A percentile compares a stretch with the other conserved stretches of the same genome.
phyloP scores from a whole-genome alignment of 2,329 filamentous ascomycete species.

The Macrophomina phaseolina region DNA sequence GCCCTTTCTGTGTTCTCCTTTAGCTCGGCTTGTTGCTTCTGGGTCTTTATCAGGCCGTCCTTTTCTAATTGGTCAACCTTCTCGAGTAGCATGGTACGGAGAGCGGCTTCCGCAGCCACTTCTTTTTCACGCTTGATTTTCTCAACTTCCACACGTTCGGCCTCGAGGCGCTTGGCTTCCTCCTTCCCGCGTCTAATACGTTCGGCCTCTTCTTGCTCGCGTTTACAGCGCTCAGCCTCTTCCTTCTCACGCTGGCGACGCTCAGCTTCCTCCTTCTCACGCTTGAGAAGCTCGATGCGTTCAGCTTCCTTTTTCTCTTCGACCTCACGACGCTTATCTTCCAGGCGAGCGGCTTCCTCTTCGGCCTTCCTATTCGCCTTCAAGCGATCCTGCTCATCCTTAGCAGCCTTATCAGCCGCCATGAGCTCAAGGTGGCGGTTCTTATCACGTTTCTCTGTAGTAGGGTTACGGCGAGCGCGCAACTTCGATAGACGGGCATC shows the following conservation, averaged over 20 bases:
- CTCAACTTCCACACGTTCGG: background rate
- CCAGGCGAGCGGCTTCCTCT: background rate
- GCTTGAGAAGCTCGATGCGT: background rate
- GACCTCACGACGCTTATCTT: background rate
- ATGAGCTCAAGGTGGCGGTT: background rate
- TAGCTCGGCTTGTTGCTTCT: background rate
- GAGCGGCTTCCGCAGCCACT: background rate
- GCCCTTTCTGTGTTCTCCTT: background rate
- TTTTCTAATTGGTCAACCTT: background rate
- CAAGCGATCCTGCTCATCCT: background rate
- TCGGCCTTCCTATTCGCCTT: constrained; percentile 10
- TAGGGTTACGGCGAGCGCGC: constrained; percentile 5
- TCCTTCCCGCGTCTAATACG: background rate
- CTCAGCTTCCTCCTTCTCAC: background rate
- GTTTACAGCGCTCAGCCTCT: background rate
- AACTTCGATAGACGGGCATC: constrained; percentile 10
- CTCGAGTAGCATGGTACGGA: background rate
- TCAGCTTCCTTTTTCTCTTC: background rate
- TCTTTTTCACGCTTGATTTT: background rate
- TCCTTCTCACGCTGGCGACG: background rate
- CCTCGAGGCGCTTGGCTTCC: background rate
- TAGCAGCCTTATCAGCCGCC: constrained; percentile 1
- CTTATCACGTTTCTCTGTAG: constrained; percentile 1
- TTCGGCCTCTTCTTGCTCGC: background rate
- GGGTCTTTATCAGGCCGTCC: background rate